These are phyloP conservation scores for Alnus glutinosa DNA, from an alignment of 306 rosid species.

Conservation along the genomic window DNA sequence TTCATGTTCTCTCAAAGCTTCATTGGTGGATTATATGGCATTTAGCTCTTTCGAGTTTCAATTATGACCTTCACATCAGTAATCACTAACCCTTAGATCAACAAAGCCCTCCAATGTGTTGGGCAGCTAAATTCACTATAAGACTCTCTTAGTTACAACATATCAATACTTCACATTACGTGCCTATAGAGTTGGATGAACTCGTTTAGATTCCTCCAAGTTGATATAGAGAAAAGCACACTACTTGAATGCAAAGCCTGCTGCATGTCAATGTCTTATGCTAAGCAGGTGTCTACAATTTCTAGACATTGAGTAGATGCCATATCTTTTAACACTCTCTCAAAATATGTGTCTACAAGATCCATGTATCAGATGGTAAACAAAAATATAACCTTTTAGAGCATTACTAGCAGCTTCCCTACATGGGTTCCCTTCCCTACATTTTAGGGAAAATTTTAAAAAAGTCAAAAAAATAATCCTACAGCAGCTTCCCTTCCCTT, in stretches of 20 bases:
- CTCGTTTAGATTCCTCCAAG: not conserved
- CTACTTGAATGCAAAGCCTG: not conserved
- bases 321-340: not conserved
- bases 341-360: not conserved
- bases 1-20: conserved; percentile 3
- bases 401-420: no score
- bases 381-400: not conserved
- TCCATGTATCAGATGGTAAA: no score
- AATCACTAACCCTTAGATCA: not conserved
- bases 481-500: no score
- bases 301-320: not conserved
- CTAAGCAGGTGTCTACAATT: not conserved
- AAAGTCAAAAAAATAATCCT: no score
- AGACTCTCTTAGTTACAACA: not conserved
- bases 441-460: no score
- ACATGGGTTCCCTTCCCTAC: no score
- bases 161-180: not conserved
- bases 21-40: no score
- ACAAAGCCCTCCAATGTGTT: not conserved
- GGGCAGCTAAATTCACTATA: not conserved
- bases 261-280: not conserved
- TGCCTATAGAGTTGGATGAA: not conserved
- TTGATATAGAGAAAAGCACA: not conserved
- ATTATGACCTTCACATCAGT: no score
- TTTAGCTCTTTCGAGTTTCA: no score